phyloP scores from a whole-genome alignment of 139 green algal species.

The Haematococcus sp. region DNA sequence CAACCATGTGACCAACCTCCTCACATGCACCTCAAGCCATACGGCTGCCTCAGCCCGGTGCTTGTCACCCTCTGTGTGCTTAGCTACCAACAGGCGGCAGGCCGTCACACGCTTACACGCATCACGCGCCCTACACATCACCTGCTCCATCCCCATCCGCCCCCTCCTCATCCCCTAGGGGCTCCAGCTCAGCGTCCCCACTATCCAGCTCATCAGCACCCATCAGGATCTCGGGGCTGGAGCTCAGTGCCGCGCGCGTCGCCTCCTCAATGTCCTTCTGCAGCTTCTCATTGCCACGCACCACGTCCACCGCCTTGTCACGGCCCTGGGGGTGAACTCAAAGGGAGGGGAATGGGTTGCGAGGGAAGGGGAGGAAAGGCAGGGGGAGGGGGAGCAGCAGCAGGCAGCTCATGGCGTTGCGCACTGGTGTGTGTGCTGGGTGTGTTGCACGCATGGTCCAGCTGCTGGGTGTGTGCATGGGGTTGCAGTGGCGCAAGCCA shows the following conservation, averaged over 20 bases:
- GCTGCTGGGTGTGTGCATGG: too few species aligned
- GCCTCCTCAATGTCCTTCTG: conserved; percentile 1
- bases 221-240: background rate
- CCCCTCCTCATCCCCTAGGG: too few species aligned
- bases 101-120: too few species aligned
- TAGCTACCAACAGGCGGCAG: too few species aligned
- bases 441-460: too few species aligned
- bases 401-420: background rate
- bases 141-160: too few species aligned
- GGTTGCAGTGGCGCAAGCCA: background rate
- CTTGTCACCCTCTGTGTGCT: too few species aligned
- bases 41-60: too few species aligned
- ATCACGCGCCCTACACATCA: too few species aligned
- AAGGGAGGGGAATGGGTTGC: background rate
- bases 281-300: conserved; percentile 31
- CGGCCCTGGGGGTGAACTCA: conserved; percentile 26
- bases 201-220: background rate
- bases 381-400: background rate
- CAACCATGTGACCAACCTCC: too few species aligned
- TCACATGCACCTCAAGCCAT: too few species aligned
- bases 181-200: background rate
- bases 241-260: conserved; percentile 59
- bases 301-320: conserved; percentile 36
- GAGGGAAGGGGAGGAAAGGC: background rate
- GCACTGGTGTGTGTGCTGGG: too few species aligned